Evolutionary conservation across 306 rosid species (phyloP), one percentile per base, ranked within the genome.

Genomic region (Sicyos baderoa): DNA sequence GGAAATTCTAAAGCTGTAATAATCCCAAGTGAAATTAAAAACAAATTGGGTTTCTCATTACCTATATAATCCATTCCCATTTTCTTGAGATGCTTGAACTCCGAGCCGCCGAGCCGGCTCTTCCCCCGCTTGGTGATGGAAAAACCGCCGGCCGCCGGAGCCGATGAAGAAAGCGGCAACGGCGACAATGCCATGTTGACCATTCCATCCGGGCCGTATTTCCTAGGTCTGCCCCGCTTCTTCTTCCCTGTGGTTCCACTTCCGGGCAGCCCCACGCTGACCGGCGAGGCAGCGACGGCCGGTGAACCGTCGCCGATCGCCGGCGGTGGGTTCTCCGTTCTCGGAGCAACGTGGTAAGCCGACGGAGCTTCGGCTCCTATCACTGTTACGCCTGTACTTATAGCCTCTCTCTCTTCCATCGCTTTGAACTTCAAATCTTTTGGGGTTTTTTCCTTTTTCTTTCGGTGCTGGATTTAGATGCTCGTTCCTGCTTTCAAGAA

Each of bases 141-240:
- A 52, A 77, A 84, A 29, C 83, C 86, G 7, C 77, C 81, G 12
- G 81, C 71, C 16, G 75, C 60, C 5, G 86, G 85, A 65, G 84
- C 89, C 1, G 91, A 87, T 7, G 89, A 76, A 5, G 95, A 87
- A 44, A 82, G 78, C 40, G 97, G 94, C 82, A 75, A 49, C 27
- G 96, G 89, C 23, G 94, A 82, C 86, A 86, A 81, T 54, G 96
- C 85, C 97, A 85, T 88, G 2, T 86, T 70, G 22, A 84, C 91
- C 19, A 88, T 58, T 57, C 95, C 97, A 63, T 87, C 97, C 1
- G 86, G 87, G 2, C 91, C 94, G 58, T 89, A 88, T 59, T 91
- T 91, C 83, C 95, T 88, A 0, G 97, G 97, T 70, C 97, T 84
- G 11, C 97, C 97, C 14, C 97, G 74, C 77, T 89, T 88, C 87